These are phyloP conservation scores for Apiotrichum sp. DNA, from an alignment of 1,284 basidiomycete genomes.

Conservation along the genomic window DNA sequence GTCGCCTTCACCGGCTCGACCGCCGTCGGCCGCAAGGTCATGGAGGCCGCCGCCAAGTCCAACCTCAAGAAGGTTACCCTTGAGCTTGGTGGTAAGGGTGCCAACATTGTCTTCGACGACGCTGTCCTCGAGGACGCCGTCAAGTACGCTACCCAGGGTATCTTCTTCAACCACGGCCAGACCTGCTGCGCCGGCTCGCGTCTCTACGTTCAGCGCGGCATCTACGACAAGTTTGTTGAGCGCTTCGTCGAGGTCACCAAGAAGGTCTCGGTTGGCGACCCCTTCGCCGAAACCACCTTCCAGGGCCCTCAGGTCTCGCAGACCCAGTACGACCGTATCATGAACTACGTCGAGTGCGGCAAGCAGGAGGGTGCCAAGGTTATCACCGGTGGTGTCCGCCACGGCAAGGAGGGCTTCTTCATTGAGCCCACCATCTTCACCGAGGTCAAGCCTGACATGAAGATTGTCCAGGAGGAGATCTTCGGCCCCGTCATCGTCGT, in stretches of 20 bases:
- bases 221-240: conserved; percentile 60
- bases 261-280: conserved; percentile 53
- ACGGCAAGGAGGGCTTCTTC: conserved; percentile 60
- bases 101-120: conserved; percentile 57
- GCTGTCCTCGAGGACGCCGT: conserved; percentile 66
- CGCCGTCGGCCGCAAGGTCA: conserved; percentile 54
- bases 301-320: conserved; percentile 78
- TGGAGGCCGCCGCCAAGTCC: conserved; percentile 52
- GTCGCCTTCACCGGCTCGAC: conserved; percentile 57
- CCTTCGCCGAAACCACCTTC: conserved; percentile 63
- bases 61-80: conserved; percentile 71
- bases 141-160: conserved; percentile 71
- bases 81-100: conserved; percentile 88
- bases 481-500: conserved; percentile 64
- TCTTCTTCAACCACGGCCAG: conserved; percentile 62
- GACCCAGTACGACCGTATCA: conserved; percentile 58
- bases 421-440: conserved; percentile 70
- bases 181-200: conserved; percentile 57
- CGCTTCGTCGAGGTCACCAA: conserved; percentile 27
- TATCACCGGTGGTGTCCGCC: conserved; percentile 66
- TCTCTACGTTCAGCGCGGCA: conserved; percentile 67
- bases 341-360: conserved; percentile 81
- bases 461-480: conserved; percentile 85
- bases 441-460: conserved; percentile 68
- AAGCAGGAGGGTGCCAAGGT: conserved; percentile 77